A percentile compares a stretch with the other conserved stretches of the same genome.
Evolutionary conservation across 345 rosid genomes (phyloP).

Genomic region (Eucalyptus regnans): DNA sequence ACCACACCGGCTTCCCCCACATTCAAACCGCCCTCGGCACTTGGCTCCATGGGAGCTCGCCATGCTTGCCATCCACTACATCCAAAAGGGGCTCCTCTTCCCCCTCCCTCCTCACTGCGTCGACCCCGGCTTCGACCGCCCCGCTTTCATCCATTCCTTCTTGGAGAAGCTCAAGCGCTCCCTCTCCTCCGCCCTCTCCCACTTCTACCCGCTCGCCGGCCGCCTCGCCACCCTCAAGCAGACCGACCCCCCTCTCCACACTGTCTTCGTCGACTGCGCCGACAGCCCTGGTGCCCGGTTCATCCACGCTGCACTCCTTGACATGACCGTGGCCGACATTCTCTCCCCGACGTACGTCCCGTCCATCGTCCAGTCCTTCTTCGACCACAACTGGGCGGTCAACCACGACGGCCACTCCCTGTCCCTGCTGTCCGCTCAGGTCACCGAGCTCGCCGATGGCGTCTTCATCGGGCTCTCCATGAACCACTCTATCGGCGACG

Average conservation of each 20-base stretch:
- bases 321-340: constrained; percentile 28
- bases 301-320: constrained; percentile 25
- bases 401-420: constrained; percentile 47
- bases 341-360: constrained; percentile 47
- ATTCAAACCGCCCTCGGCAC: constrained; percentile 29
- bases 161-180: constrained; percentile 36
- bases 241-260: constrained; percentile 19
- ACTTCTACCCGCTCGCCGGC: constrained; percentile 73
- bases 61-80: constrained; percentile 50
- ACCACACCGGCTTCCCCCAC: constrained; percentile 25
- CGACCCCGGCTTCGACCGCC: background rate
- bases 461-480: constrained; percentile 59
- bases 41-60: constrained; percentile 61
- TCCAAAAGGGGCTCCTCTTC: constrained; percentile 56
- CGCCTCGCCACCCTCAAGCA: constrained; percentile 23
- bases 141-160: constrained; percentile 14
- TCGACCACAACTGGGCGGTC: constrained; percentile 53
- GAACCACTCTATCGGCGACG: constrained; percentile 59
- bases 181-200: constrained; percentile 45
- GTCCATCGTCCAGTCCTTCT: constrained; percentile 42
- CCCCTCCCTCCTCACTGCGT: constrained; percentile 22
- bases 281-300: constrained; percentile 38
- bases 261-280: constrained; percentile 41
- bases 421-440: constrained; percentile 53
- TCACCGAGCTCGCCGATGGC: constrained; percentile 58